These are phyloP conservation scores for Suillus bovinus DNA, from an alignment of 768 basidiomycete species.

Conservation along the genomic window DNA sequence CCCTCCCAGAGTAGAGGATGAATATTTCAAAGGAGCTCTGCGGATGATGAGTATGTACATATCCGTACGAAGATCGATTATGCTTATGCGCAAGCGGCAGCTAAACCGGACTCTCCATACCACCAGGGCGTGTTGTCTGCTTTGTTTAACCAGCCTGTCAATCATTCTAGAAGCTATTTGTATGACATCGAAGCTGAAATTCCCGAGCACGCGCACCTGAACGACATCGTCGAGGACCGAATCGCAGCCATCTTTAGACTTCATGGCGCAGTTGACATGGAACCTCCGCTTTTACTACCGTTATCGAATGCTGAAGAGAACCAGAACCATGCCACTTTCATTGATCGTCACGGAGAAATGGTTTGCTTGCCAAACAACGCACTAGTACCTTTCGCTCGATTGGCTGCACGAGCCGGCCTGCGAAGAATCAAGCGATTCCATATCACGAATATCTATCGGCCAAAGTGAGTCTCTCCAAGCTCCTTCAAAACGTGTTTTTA, in stretches of 20 bases:
- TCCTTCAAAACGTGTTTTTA: slow-evolving; percentile 8
- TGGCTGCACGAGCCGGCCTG: slow-evolving; percentile 67
- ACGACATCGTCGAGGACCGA: slow-evolving; percentile 74
- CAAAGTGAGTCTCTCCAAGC: slow-evolving; percentile 47
- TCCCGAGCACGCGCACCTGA: slow-evolving; percentile 70
- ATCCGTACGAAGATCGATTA: slow-evolving; percentile 41
- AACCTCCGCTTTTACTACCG: slow-evolving; percentile 83
- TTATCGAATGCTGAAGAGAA: slow-evolving; percentile 63
- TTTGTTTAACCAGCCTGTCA: slow-evolving; percentile 73
- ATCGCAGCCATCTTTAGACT: slow-evolving; percentile 78
- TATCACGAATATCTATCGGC: slow-evolving; percentile 69
- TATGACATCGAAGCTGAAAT: slow-evolving; percentile 73
- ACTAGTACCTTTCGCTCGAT: slow-evolving; percentile 75
- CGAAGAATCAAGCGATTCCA: slow-evolving; percentile 84
- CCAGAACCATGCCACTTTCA: slow-evolving; percentile 64
- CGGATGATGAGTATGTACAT: slow-evolving; percentile 50
- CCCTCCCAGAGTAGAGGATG: slow-evolving; percentile 78
- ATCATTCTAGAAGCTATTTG: slow-evolving; percentile 62
- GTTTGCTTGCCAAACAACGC: slow-evolving; percentile 73
- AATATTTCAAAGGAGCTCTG: slow-evolving; percentile 81
- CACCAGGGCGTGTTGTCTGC: slow-evolving; percentile 76
- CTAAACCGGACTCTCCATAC: slow-evolving; percentile 80
- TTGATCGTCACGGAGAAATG: slow-evolving; percentile 80
- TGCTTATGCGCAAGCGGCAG: slow-evolving; percentile 24
- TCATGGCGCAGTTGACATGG: slow-evolving; percentile 88